phyloP scores from a whole-genome alignment of 1,139 yeast species.

The Taphrina populina region DNA sequence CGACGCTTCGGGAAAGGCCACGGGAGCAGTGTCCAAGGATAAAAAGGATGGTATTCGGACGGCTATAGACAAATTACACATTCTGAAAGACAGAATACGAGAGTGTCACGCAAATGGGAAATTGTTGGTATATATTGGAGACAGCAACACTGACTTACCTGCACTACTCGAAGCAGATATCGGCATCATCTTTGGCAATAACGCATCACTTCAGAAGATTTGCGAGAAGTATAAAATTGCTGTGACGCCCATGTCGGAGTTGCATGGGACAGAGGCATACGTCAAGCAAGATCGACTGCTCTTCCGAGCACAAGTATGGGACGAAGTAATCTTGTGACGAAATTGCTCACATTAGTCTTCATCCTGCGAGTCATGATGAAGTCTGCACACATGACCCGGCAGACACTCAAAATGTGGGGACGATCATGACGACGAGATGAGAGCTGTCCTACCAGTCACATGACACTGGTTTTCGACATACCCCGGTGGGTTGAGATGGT shows the following conservation, averaged over 20 bases:
- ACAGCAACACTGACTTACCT: constrained; percentile 32
- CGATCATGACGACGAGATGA: no score
- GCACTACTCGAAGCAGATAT: constrained; percentile 27
- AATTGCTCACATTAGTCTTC: no score
- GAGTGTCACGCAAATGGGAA: constrained; percentile 3
- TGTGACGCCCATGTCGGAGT: not conserved
- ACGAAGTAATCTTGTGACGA: not conserved
- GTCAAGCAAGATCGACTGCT: not conserved
- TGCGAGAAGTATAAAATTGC: constrained; percentile 10
- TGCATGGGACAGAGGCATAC: not conserved
- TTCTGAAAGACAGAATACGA: not conserved
- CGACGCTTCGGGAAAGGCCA: constrained; percentile 10
- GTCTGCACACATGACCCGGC: no score
- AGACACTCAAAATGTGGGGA: no score
- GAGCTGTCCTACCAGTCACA: no score
- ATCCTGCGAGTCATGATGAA: no score
- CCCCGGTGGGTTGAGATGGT: no score
- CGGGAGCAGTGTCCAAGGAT: constrained; percentile 27
- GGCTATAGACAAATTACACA: constrained; percentile 21
- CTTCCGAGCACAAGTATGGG: constrained; percentile 1
- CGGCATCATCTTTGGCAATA: constrained; percentile 27
- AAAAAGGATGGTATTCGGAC: constrained; percentile 18
- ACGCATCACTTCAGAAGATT: constrained; percentile 4
- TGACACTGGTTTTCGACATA: no score
- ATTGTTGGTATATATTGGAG: constrained; percentile 25